These are phyloP conservation scores for Curvularia hawaiiensis DNA, from an alignment of 2,329 filamentous ascomycete species.

Conservation along the genomic window DNA sequence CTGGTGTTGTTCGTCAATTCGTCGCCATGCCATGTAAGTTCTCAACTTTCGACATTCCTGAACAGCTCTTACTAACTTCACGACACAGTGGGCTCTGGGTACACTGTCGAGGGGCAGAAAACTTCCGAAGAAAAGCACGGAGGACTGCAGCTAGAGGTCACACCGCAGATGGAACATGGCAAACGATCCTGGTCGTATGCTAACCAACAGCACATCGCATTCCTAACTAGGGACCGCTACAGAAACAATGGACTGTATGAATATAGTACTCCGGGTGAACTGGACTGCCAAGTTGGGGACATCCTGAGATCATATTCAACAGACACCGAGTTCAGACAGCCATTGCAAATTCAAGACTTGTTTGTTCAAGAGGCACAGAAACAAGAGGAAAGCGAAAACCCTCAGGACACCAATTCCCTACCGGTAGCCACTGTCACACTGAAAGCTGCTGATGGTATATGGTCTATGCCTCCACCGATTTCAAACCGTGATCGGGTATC, in stretches of 20 bases:
- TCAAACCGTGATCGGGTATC: too few relatives aligned
- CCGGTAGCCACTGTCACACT: not conserved
- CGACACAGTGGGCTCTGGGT: not conserved
- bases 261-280: not conserved
- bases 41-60: not conserved
- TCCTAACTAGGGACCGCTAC: too few relatives aligned
- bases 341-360: not conserved
- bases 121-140: not conserved
- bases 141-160: conserved; percentile 1
- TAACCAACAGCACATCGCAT: not conserved
- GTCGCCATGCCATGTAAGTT: conserved; percentile 1
- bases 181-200: not conserved
- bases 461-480: too few relatives aligned
- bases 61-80: not conserved
- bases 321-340: not conserved
- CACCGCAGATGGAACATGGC: not conserved
- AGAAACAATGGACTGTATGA: not conserved
- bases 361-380: too few relatives aligned
- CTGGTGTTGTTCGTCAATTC: conserved; percentile 2
- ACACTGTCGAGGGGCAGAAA: not conserved
- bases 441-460: not conserved
- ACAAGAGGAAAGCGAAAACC: not conserved
- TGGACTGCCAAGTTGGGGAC: not conserved
- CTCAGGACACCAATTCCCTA: not conserved
- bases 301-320: not conserved